A percentile compares a stretch with the other conserved stretches of the same genome.
Evolutionary conservation across 2,329 filamentous ascomycete genomes (phyloP).

Genomic region (Aureobasidium musti): DNA sequence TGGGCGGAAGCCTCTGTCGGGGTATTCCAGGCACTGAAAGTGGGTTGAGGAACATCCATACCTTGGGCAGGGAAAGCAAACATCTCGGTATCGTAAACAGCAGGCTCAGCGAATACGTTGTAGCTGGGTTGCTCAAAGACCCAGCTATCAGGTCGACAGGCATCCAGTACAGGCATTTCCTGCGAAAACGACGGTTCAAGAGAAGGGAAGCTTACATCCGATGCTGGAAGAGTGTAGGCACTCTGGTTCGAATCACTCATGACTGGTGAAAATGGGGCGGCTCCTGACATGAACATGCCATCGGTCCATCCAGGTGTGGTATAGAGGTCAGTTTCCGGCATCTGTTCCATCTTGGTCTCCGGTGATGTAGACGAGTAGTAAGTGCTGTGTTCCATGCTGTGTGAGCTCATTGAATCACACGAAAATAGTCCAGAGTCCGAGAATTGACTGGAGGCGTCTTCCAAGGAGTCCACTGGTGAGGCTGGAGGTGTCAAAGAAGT

Average conservation of each 20-base stretch:
- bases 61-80: conserved; percentile 20
- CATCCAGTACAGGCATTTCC: conserved; percentile 11
- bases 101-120: conserved; percentile 20
- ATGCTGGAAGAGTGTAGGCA: conserved; percentile 18
- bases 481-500: conserved; percentile 28
- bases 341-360: conserved; percentile 40
- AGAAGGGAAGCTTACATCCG: conserved; percentile 24
- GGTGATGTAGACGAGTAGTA: conserved; percentile 39
- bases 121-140: neutral
- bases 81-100: neutral
- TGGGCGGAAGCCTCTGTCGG: neutral
- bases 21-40: conserved; percentile 13
- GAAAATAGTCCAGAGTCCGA: conserved; percentile 29
- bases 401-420: conserved; percentile 38
- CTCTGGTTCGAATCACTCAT: conserved; percentile 24
- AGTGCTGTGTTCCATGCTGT: conserved; percentile 47
- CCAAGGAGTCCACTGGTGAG: conserved; percentile 27
- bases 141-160: conserved; percentile 3
- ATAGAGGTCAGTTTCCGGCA: conserved; percentile 40
- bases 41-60: neutral
- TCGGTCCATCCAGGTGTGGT: conserved; percentile 26
- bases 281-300: neutral
- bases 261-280: conserved; percentile 25
- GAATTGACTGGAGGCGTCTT: conserved; percentile 22
- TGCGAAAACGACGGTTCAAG: conserved; percentile 6